These are phyloP conservation scores for Sporothrix pallida DNA, from an alignment of 2,329 filamentous ascomycete species.

Conservation along the genomic window DNA sequence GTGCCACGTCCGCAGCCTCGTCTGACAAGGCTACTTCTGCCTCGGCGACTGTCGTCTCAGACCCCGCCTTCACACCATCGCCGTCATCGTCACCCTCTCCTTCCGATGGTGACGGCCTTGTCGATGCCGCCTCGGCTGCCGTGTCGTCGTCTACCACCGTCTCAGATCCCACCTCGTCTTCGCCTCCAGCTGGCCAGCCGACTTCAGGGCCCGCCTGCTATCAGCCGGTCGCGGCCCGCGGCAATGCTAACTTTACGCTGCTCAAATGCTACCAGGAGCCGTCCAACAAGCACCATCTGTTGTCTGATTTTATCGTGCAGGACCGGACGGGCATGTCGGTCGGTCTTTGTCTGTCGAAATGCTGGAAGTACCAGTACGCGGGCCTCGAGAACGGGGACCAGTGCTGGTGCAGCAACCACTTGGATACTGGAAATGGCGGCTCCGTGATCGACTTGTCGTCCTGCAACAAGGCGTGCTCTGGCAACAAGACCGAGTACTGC, in stretches of 20 bases:
- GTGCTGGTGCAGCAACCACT: constrained; percentile 49
- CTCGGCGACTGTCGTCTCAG: not conserved
- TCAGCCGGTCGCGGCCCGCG: constrained; percentile 24
- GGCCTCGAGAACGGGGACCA: constrained; percentile 49
- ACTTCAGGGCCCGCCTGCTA: not conserved
- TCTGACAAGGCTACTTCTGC: not conserved
- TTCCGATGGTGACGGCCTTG: not conserved
- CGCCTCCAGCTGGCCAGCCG: not conserved
- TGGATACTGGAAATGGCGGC: constrained; percentile 40
- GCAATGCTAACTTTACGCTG: constrained; percentile 39
- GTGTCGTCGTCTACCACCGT: not conserved
- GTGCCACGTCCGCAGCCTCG: not conserved
- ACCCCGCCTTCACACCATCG: not conserved
- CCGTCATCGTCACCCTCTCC: not conserved
- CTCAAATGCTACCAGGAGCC: constrained; percentile 39
- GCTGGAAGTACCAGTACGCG: constrained; percentile 45
- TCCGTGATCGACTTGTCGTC: not conserved
- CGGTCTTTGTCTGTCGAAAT: constrained; percentile 42
- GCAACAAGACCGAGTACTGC: constrained; percentile 36
- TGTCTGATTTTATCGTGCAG: constrained; percentile 30
- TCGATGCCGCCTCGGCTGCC: not conserved
- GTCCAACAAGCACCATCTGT: constrained; percentile 35
- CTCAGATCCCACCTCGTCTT: not conserved
- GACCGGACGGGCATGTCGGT: constrained; percentile 42
- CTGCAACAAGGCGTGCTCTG: constrained; percentile 34